A percentile compares a stretch with the other conserved stretches of the same genome.
Conservation (phyloP, 169 alveolate species). For the Cryptosporidium meleagridis region DNA sequence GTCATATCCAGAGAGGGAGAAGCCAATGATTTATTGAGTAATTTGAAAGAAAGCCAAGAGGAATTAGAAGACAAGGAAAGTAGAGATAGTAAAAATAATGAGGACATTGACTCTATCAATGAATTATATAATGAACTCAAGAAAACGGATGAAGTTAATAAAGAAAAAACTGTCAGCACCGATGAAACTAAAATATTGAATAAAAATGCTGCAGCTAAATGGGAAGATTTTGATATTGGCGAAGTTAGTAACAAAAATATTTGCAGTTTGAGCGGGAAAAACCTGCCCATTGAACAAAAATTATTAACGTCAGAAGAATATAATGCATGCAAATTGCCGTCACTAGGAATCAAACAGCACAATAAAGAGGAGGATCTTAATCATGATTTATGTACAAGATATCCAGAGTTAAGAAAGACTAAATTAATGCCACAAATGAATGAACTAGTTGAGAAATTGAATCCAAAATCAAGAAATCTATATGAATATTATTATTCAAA, state of each 20-base stretch:
- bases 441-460: slow-evolving; percentile 32
- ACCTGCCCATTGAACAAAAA: slow-evolving; percentile 32
- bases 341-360: neutral
- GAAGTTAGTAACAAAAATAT: slow-evolving; percentile 25
- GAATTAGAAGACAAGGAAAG: neutral
- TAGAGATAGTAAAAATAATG: neutral
- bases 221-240: slow-evolving; percentile 44
- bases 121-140: neutral
- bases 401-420: slow-evolving; percentile 24
- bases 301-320: slow-evolving; percentile 59
- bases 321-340: slow-evolving; percentile 37
- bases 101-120: neutral
- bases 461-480: slow-evolving; percentile 3
- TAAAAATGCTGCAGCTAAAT: slow-evolving; percentile 39
- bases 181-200: neutral
- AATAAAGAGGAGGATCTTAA: neutral
- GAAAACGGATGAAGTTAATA: neutral
- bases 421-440: slow-evolving; percentile 50
- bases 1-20: slow-evolving; percentile 48
- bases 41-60: neutral
- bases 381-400: neutral
- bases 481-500: slow-evolving; percentile 7
- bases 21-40: slow-evolving; percentile 5
- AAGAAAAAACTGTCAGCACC: neutral
- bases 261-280: slow-evolving; percentile 21